Evolutionary conservation across 768 basidiomycete genomes (phyloP).

Genomic region (Boletellus ananas): DNA sequence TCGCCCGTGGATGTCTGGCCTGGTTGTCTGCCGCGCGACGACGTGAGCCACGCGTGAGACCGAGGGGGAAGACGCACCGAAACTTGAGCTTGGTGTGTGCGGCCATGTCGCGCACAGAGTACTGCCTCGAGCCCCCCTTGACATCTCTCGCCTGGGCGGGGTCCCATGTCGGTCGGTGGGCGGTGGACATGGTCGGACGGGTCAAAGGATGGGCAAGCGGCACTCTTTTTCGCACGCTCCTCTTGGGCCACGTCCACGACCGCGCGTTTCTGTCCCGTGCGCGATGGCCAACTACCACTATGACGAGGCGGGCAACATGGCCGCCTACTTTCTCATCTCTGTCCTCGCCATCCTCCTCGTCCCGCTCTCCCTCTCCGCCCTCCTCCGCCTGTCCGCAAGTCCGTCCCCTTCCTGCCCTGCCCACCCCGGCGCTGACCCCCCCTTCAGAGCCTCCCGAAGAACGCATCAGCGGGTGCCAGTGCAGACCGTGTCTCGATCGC

Average conservation of each 20-base stretch:
- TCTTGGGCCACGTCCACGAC: constrained; percentile 12
- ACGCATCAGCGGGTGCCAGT: constrained; percentile 51
- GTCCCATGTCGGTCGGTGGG: constrained; percentile 95
- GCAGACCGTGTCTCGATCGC: constrained; percentile 57
- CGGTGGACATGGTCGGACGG: constrained; percentile 65
- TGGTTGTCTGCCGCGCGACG: constrained; percentile 53
- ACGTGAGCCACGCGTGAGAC: neutral
- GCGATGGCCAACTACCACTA: constrained; percentile 79
- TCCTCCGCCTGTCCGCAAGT: constrained; percentile 42
- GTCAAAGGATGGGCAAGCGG: neutral
- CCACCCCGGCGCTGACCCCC: constrained; percentile 6
- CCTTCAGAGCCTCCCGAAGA: constrained; percentile 30
- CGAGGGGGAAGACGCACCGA: constrained; percentile 47
- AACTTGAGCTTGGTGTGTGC: constrained; percentile 98
- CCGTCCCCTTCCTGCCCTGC: constrained; percentile 21
- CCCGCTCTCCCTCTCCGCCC: constrained; percentile 63
- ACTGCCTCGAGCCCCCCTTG: constrained; percentile 88
- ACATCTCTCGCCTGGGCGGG: constrained; percentile 93
- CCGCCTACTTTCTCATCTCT: constrained; percentile 87
- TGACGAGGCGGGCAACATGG: constrained; percentile 83
- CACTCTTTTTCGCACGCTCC: constrained; percentile 11
- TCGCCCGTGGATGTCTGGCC: constrained; percentile 84
- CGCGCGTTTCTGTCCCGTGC: constrained; percentile 12
- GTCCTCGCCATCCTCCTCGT: constrained; percentile 81
- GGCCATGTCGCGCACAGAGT: constrained; percentile 91